Conservation (phyloP, 768 basidiomycete genomes). For the Suillus tomentosus region DNA sequence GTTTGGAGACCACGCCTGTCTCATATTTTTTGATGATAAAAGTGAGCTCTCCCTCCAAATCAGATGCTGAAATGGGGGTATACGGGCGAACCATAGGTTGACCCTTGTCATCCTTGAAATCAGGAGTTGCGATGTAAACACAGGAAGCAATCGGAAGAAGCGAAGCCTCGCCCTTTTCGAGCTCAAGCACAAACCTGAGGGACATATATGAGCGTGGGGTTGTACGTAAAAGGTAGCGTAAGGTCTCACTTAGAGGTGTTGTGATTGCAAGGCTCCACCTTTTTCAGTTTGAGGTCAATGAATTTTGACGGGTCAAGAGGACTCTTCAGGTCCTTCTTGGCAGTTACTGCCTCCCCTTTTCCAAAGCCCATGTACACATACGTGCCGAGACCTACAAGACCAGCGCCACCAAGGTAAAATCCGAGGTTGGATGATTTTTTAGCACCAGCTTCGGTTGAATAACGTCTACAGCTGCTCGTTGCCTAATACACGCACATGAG, state of each 20-base stretch:
- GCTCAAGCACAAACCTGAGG: slow-evolving; percentile 72
- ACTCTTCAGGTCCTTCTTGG: slow-evolving; percentile 50
- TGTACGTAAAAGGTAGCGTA: background rate
- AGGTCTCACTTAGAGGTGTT: slow-evolving; percentile 74
- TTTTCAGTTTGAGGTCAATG: slow-evolving; percentile 80
- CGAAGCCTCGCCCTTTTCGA: slow-evolving; percentile 77
- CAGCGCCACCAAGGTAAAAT: slow-evolving; percentile 49
- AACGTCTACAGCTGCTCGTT: slow-evolving; percentile 41
- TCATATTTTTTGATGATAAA: slow-evolving; percentile 88
- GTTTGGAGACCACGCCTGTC: slow-evolving; percentile 78
- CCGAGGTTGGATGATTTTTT: slow-evolving; percentile 53
- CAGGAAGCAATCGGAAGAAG: slow-evolving; percentile 80
- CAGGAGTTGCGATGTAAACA: slow-evolving; percentile 74
- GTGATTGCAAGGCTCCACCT: slow-evolving; percentile 88
- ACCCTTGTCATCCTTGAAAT: slow-evolving; percentile 74
- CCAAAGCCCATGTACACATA: slow-evolving; percentile 54
- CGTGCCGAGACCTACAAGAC: slow-evolving; percentile 43
- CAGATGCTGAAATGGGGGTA: slow-evolving; percentile 84
- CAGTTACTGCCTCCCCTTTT: slow-evolving; percentile 39
- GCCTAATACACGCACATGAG: slow-evolving; percentile 24
- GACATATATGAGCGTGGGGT: slow-evolving; percentile 8
- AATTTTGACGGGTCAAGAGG: slow-evolving; percentile 77
- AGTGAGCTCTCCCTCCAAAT: slow-evolving; percentile 71
- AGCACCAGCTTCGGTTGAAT: slow-evolving; percentile 46
- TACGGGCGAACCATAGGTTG: slow-evolving; percentile 91